These are phyloP conservation scores for Ceratocystis cacaofunesta DNA, from an alignment of 2,329 filamentous ascomycete species.

Conservation along the genomic window DNA sequence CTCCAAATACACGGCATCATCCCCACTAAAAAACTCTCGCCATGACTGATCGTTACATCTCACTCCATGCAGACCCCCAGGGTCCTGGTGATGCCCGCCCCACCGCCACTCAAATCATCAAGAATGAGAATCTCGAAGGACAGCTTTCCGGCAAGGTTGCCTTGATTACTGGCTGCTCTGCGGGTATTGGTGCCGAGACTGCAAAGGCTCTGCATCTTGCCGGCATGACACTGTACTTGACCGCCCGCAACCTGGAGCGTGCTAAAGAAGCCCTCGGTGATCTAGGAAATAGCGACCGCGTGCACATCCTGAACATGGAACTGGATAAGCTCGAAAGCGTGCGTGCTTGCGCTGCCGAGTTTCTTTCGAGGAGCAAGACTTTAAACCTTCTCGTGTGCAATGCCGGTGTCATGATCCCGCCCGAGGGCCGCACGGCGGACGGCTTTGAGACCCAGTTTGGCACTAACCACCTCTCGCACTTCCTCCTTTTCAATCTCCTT, in stretches of 20 bases:
- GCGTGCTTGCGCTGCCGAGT: constrained; percentile 26
- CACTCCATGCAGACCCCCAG: neutral
- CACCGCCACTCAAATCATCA: neutral
- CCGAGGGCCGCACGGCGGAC: constrained; percentile 24
- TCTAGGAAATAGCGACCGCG: constrained; percentile 1
- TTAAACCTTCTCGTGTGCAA: constrained; percentile 29
- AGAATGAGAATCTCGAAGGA: neutral
- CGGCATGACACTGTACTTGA: constrained; percentile 17
- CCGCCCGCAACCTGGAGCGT: constrained; percentile 26
- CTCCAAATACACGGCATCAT: neutral
- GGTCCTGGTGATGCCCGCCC: neutral
- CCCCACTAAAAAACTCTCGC: too few species aligned
- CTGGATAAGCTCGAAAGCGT: constrained; percentile 27
- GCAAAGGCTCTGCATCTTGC: constrained; percentile 22
- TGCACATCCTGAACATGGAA: constrained; percentile 22
- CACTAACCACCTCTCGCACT: constrained; percentile 33
- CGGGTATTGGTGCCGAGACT: constrained; percentile 27
- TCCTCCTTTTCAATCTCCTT: constrained; percentile 32
- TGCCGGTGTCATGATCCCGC: constrained; percentile 29
- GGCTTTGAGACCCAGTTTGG: constrained; percentile 32
- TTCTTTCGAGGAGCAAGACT: constrained; percentile 19
- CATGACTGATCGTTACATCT: constrained; percentile 20
- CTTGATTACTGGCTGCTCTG: constrained; percentile 31
- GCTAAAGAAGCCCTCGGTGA: constrained; percentile 2
- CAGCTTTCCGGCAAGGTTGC: constrained; percentile 19